phyloP scores from a whole-genome alignment of 176 grass and related monocot genomes.

The Zea mays region Zm-B73-REFERENCE-NAM-5.0 NC_050098.1:232738001-232738500 shows the following conservation, averaged over 20 bases:
- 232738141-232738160: not conserved
- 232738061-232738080: not conserved
- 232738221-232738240: not conserved
- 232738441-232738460: constrained; percentile 38
- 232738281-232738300: not conserved
- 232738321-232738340: not conserved
- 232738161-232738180: constrained; percentile 14
- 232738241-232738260: too few species aligned
- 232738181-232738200: not conserved
- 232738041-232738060: constrained; percentile 7
- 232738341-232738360: not conserved
- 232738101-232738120: not conserved
- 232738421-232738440: constrained; percentile 24
- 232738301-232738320: not conserved
- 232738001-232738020: not conserved
- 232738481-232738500: constrained; percentile 94
- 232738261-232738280: not conserved
- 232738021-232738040: not conserved
- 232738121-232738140: not conserved
- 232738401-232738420: constrained; percentile 11
- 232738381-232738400: constrained; percentile 12
- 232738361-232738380: constrained; percentile 20
- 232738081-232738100: not conserved
- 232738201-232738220: not conserved
- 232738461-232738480: constrained; percentile 97